Evolutionary conservation across 768 basidiomycete species (phyloP).

Genomic region (Crucibulum laeve): DNA sequence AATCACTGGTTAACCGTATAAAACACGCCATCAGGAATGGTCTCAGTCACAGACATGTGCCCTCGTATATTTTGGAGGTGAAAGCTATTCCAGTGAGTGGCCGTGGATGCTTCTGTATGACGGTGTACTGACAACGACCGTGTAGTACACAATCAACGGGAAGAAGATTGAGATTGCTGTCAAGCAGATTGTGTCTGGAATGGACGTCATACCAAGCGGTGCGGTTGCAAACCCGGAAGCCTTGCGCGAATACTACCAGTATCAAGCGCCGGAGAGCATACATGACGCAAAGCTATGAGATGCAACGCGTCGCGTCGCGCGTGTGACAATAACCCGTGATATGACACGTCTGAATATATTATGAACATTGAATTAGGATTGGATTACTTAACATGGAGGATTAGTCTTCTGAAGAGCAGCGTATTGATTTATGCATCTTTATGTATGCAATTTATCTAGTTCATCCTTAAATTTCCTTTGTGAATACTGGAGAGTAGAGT

Average conservation of each 20-base stretch:
- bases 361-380: too few relatives aligned
- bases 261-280: too few relatives aligned
- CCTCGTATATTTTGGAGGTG: constrained; percentile 59
- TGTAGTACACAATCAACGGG: constrained; percentile 71
- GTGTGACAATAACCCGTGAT: too few relatives aligned
- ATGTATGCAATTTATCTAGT: too few relatives aligned
- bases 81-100: constrained; percentile 53
- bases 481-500: too few relatives aligned
- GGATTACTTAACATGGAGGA: too few relatives aligned
- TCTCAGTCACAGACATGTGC: constrained; percentile 73
- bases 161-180: constrained; percentile 80
- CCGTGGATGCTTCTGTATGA: not conserved
- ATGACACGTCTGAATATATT: too few relatives aligned
- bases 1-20: constrained; percentile 40
- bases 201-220: constrained; percentile 59
- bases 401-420: too few relatives aligned
- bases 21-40: constrained; percentile 50
- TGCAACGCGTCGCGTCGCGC: not conserved
- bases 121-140: not conserved
- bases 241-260: constrained; percentile 60
- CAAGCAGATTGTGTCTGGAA: constrained; percentile 70
- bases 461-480: too few relatives aligned
- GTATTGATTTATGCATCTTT: too few relatives aligned
- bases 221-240: constrained; percentile 73
- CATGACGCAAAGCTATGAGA: constrained; percentile 48